These are phyloP conservation scores for Ustilago curta DNA, from an alignment of 1,284 basidiomycete genomes.

Conservation along the genomic window DNA sequence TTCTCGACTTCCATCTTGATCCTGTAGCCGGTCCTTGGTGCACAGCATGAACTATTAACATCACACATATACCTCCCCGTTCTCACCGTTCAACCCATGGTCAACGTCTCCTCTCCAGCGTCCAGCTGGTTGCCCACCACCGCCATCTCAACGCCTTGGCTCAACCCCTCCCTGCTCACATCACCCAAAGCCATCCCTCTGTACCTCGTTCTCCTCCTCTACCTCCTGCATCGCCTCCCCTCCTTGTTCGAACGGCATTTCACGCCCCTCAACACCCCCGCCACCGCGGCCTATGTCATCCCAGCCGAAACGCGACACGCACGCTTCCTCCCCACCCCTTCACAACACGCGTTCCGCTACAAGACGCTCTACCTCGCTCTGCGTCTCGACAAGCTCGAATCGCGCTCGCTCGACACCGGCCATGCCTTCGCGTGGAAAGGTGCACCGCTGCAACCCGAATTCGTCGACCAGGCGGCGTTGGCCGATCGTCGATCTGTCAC, in stretches of 20 bases:
- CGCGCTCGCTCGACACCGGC: slow-evolving; percentile 72
- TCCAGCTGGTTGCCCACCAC: background rate
- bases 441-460: slow-evolving; percentile 22
- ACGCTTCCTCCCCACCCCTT: slow-evolving; percentile 74
- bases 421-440: slow-evolving; percentile 68
- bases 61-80: background rate
- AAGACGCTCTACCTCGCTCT: slow-evolving; percentile 76
- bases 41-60: background rate
- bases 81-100: too few relatives aligned
- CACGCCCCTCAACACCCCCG: background rate
- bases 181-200: slow-evolving; percentile 14
- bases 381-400: slow-evolving; percentile 76
- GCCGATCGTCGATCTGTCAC: slow-evolving; percentile 20
- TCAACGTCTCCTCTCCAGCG: background rate
- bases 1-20: too few relatives aligned
- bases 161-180: background rate
- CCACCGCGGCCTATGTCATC: slow-evolving; percentile 36
- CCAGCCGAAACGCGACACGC: slow-evolving; percentile 72
- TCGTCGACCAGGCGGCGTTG: slow-evolving; percentile 22
- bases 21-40: too few relatives aligned
- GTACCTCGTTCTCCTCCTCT: slow-evolving; percentile 18
- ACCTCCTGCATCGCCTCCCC: slow-evolving; percentile 6
- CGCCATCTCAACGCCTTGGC: background rate
- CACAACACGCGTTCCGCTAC: slow-evolving; percentile 77
- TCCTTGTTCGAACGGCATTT: slow-evolving; percentile 25